A percentile compares a stretch with the other conserved stretches of the same genome.
phyloP scores from a whole-genome alignment of 2,329 filamentous ascomycete genomes.

The Coleophoma eucalyptorum region DNA sequence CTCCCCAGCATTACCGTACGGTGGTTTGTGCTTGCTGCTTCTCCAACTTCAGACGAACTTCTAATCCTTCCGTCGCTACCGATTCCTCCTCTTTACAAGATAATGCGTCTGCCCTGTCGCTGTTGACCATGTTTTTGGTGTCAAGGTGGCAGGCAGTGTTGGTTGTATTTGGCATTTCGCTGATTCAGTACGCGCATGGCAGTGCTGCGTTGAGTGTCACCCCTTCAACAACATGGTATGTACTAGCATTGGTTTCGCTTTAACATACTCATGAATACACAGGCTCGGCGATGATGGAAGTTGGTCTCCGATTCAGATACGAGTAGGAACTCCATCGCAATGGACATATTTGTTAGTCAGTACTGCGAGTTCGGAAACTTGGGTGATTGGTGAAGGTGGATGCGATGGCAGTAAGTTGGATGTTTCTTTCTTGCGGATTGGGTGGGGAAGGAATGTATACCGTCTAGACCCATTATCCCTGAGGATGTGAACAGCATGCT shows the following conservation, averaged over 20 bases:
- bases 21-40: not conserved
- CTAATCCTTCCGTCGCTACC: not conserved
- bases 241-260: not conserved
- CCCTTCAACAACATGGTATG: conserved; percentile 23
- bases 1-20: not conserved
- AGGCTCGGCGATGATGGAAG: conserved; percentile 64
- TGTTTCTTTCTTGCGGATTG: conserved; percentile 2
- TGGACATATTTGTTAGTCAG: conserved; percentile 56
- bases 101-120: conserved; percentile 5
- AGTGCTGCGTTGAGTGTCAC: conserved; percentile 18
- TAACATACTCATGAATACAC: not conserved
- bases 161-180: conserved; percentile 6
- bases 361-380: conserved; percentile 68
- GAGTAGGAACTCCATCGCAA: conserved; percentile 49
- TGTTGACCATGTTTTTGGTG: conserved; percentile 15
- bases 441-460: not conserved
- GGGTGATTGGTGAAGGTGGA: conserved; percentile 59
- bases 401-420: conserved; percentile 34
- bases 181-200: conserved; percentile 4
- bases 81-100: not conserved
- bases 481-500: no score
- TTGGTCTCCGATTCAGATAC: conserved; percentile 68
- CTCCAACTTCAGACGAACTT: not conserved
- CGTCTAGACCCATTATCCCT: no score
- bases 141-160: conserved; percentile 10